Base-by-base conservation (phyloP, 2,329 filamentous ascomycete genomes). In the Xylaria arbuscula region DNA sequence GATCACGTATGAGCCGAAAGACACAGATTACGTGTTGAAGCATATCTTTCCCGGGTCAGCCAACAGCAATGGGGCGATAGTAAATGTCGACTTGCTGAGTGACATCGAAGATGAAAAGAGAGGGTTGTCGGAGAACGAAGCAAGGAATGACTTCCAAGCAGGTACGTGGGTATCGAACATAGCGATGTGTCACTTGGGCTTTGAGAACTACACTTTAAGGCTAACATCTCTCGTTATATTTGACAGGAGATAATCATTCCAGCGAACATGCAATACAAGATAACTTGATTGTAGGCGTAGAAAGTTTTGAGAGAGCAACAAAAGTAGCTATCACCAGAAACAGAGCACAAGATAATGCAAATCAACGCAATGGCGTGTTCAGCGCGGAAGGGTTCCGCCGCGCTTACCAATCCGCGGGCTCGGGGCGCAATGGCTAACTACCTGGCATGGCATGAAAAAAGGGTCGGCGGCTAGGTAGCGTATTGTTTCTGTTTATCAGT, bases 31-130 rank as follows among this genome's bases (percentile, higher is more conserved):
- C 9, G 9, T 62, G 17, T 9, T 6, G 22, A 13, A 6, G 6
- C 34, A 53, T 34, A 24, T 61, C 32, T 19, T 15, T n/a, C 6
- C 19, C 7, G 47, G 42, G 17, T 47, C 42, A 17, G 10, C 17
- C 42, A 47, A 47, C 42, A 6, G 9, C 42, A n/a, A 5, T 47
- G 42, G 56, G 24, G 28, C 9, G 11, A 50, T 17, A 15, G 11
- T 53, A 24, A 22, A 32, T n/a, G 11, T 55, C n/a, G 50, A 54
- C 15, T 32, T 54, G 24, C 34, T 54, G 9, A 54, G 59, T 34
- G 50, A 45, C 22, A 19, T 19, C n/a, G 58, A 61, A 47, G 58
- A 53, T 24, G 32, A 53, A 4, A 19, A 40, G 19, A 1, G 9
- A 11, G 47, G 19, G 17, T 15, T 36, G 5, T 9, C 17, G 13